Percentiles rank a stretch among this genome's conserved stretches.
Conservation (phyloP, 768 basidiomycete species). For the Botryobasidium botryosum region DNA sequence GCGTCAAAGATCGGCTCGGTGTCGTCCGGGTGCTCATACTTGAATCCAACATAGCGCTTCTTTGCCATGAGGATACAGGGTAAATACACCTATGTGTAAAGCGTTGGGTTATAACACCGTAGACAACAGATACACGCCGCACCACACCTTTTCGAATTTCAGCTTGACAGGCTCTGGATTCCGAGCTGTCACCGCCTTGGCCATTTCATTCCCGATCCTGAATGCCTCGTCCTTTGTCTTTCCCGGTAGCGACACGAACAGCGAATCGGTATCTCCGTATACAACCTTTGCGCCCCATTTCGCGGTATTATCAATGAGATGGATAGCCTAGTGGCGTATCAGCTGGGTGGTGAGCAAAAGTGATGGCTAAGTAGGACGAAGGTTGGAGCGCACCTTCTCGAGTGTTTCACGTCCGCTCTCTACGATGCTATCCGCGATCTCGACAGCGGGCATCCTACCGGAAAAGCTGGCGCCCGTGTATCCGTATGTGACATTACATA, state of each 20-base stretch:
- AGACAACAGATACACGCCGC: neutral
- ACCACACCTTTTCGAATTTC: conserved; percentile 85
- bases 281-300: conserved; percentile 90
- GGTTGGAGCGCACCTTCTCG: conserved; percentile 47
- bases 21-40: conserved; percentile 76
- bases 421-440: conserved; percentile 96
- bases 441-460: conserved; percentile 95
- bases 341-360: neutral
- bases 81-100: conserved; percentile 66
- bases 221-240: conserved; percentile 90
- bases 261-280: conserved; percentile 94
- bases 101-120: neutral
- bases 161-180: conserved; percentile 89
- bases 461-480: conserved; percentile 91
- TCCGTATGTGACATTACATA: conserved; percentile 88
- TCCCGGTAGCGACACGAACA: conserved; percentile 84
- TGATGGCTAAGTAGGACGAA: neutral
- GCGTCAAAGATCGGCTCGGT: conserved; percentile 73
- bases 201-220: conserved; percentile 80
- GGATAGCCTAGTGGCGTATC: conserved; percentile 45
- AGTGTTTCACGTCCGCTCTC: conserved; percentile 91
- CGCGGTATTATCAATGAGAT: conserved; percentile 49
- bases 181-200: conserved; percentile 64
- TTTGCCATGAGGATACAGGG: conserved; percentile 94
- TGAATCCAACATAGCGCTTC: conserved; percentile 96